A percentile compares a stretch with the other conserved stretches of the same genome.
Evolutionary conservation across 2,329 filamentous ascomycete genomes (phyloP).

Genomic region (Colletotrichum endophyticum): DNA sequence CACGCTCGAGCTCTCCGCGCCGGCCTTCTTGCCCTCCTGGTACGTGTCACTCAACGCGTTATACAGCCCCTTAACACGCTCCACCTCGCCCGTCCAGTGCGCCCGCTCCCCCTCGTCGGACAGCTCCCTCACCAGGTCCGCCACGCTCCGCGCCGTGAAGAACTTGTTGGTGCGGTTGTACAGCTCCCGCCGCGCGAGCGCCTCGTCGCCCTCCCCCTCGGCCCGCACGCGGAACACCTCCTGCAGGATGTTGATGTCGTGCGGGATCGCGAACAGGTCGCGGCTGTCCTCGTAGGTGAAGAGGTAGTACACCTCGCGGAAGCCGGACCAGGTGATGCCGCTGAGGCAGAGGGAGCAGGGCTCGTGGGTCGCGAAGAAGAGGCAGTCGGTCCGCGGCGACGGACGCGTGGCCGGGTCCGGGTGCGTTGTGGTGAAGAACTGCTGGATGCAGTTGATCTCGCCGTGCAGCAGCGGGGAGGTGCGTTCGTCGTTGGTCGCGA

Average conservation of each 20-base stretch:
- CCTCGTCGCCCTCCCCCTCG: constrained; percentile 39
- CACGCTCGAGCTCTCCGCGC: constrained; percentile 48
- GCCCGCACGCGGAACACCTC: constrained; percentile 57
- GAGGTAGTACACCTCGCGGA: constrained; percentile 61
- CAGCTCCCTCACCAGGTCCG: constrained; percentile 43
- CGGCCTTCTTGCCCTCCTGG: constrained; percentile 49
- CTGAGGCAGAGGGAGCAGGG: constrained; percentile 63
- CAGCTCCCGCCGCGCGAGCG: constrained; percentile 42
- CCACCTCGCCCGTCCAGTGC: constrained; percentile 44
- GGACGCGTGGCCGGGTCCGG: constrained; percentile 41
- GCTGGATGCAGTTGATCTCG: constrained; percentile 65
- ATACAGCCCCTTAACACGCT: constrained; percentile 54
- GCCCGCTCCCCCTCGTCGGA: constrained; percentile 38
- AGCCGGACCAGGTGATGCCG: constrained; percentile 63
- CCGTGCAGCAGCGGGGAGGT: constrained; percentile 61
- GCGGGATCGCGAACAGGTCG: constrained; percentile 59
- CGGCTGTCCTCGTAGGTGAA: constrained; percentile 65
- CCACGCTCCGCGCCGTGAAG: constrained; percentile 50
- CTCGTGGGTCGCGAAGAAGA: constrained; percentile 65
- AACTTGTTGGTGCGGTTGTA: constrained; percentile 64
- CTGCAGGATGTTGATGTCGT: constrained; percentile 63
- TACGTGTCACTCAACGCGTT: constrained; percentile 51
- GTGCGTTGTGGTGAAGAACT: constrained; percentile 51
- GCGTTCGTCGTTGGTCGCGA: constrained; percentile 62
- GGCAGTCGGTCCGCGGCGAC: constrained; percentile 46